phyloP scores from a whole-genome alignment of 2,329 filamentous ascomycete genomes.

The Dactylellina drechsleri region DNA sequence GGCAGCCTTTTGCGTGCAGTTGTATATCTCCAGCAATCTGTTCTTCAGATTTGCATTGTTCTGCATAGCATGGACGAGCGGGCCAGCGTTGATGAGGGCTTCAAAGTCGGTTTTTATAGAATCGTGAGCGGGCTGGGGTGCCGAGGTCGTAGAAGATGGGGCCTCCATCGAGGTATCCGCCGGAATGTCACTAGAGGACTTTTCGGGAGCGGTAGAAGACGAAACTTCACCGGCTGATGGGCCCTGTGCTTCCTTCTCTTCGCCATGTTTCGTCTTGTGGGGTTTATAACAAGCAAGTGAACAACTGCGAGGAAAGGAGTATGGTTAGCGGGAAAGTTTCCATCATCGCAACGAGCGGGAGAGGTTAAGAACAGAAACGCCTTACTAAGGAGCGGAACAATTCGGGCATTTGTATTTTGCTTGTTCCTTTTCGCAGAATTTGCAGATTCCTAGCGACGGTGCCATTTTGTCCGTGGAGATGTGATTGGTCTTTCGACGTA shows the following conservation, averaged over 20 bases:
- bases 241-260: constrained; percentile 42
- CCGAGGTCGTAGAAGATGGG: constrained; percentile 21
- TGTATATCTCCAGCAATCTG: constrained; percentile 49
- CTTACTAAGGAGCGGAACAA: constrained; percentile 53
- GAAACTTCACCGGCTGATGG: constrained; percentile 14
- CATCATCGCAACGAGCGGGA: neutral
- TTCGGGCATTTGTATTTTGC: constrained; percentile 54
- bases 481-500: constrained; percentile 4
- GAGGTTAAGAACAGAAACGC: neutral
- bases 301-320: constrained; percentile 29
- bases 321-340: constrained; percentile 6
- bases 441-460: constrained; percentile 52
- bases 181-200: constrained; percentile 13
- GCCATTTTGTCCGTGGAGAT: constrained; percentile 47
- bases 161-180: constrained; percentile 33
- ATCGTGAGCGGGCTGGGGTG: constrained; percentile 26
- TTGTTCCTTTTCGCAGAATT: constrained; percentile 54
- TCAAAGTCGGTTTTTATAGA: constrained; percentile 27
- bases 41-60: constrained; percentile 41
- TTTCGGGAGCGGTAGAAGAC: constrained; percentile 23
- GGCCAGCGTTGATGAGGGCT: constrained; percentile 28
- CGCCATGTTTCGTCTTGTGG: constrained; percentile 53
- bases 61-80: constrained; percentile 47
- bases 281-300: constrained; percentile 53
- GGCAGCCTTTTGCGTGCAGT: constrained; percentile 50